phyloP scores from a whole-genome alignment of 345 rosid species.

The Conringia planisiliqua region DNA sequence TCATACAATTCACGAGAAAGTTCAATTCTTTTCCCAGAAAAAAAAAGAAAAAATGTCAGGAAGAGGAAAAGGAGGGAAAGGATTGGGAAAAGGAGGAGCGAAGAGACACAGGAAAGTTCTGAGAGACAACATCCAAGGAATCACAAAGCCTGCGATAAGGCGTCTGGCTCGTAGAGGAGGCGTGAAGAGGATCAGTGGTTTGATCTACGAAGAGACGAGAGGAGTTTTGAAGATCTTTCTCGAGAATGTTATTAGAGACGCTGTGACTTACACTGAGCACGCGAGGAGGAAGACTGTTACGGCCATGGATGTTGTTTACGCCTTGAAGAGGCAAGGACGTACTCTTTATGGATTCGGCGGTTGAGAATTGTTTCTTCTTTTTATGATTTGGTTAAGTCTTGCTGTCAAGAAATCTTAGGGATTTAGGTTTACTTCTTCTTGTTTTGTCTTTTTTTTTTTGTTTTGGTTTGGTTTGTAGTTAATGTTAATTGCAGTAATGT shows the following conservation, averaged over 20 bases:
- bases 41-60: constrained; percentile 32
- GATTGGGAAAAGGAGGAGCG: constrained; percentile 47
- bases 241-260: constrained; percentile 42
- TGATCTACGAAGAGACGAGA: constrained; percentile 43
- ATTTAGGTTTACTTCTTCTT: neutral
- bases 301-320: constrained; percentile 47
- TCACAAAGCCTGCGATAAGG: constrained; percentile 43
- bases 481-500: too few relatives aligned
- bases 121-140: constrained; percentile 40
- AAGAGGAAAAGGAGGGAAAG: constrained; percentile 46
- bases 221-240: constrained; percentile 42
- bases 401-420: constrained; percentile 20
- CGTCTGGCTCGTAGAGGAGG: constrained; percentile 43
- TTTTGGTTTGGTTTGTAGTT: neutral
- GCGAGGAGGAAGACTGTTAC: constrained; percentile 44
- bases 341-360: constrained; percentile 45
- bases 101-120: constrained; percentile 42
- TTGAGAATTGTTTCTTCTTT: neutral
- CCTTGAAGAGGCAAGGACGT: constrained; percentile 39
- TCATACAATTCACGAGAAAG: too few relatives aligned
- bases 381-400: neutral
- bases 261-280: constrained; percentile 45
- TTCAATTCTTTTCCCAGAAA: too few relatives aligned
- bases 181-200: constrained; percentile 38
- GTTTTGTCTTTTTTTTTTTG: too few relatives aligned